phyloP scores from a whole-genome alignment of 768 basidiomycete species.

The Calocybe indica region DNA sequence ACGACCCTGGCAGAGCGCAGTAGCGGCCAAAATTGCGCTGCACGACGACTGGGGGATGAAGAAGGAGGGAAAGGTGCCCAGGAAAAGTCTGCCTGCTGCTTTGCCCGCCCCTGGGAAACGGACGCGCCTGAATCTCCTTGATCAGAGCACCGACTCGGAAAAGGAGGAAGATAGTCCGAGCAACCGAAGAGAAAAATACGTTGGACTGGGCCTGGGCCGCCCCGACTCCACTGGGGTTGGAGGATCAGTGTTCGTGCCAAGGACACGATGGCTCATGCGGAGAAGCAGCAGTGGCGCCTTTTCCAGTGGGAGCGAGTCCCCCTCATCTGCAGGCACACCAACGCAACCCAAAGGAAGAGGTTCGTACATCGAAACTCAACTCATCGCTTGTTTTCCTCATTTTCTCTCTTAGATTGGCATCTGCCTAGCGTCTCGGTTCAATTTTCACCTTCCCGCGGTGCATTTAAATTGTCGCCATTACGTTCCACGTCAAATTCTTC shows the following conservation, averaged over 20 bases:
- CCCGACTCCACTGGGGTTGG: slow-evolving; percentile 29
- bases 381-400: slow-evolving; percentile 6
- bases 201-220: slow-evolving; percentile 61
- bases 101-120: slow-evolving; percentile 42
- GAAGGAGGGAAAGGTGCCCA: slow-evolving; percentile 40
- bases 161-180: slow-evolving; percentile 67
- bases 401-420: slow-evolving; percentile 41
- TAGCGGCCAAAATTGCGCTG: slow-evolving; percentile 59
- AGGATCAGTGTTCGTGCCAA: slow-evolving; percentile 28
- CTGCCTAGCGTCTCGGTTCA: slow-evolving; percentile 44
- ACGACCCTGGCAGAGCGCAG: slow-evolving; percentile 78
- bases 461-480: slow-evolving; percentile 30
- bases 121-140: slow-evolving; percentile 21
- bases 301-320: slow-evolving; percentile 67
- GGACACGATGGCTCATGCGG: slow-evolving; percentile 61
- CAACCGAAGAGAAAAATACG: slow-evolving; percentile 46
- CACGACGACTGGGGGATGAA: slow-evolving; percentile 40
- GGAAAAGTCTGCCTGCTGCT: slow-evolving; percentile 74
- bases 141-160: slow-evolving; percentile 53
- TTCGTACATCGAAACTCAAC: slow-evolving; percentile 15
- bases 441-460: slow-evolving; percentile 40
- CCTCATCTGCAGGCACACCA: slow-evolving; percentile 53
- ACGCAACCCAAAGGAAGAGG: slow-evolving; percentile 50
- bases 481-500: slow-evolving; percentile 59
- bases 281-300: slow-evolving; percentile 80